A percentile compares a stretch with the other conserved stretches of the same genome.
Evolutionary conservation across 1,139 yeast genomes (phyloP).

Genomic region (Candida pseudoviswanathii): DNA sequence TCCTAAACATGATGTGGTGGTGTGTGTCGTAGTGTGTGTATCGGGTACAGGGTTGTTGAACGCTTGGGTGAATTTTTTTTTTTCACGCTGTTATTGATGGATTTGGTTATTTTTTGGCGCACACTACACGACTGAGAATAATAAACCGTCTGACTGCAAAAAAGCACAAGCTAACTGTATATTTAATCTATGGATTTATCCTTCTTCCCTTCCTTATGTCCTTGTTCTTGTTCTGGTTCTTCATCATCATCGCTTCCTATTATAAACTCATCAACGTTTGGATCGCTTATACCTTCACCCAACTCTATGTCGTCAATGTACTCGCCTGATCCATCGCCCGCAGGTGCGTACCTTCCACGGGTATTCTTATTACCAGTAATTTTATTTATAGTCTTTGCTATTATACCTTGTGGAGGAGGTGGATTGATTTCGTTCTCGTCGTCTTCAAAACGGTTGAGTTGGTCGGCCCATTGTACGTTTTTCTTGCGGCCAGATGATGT

Average conservation of each 20-base stretch:
- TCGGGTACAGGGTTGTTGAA: neutral
- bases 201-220: neutral
- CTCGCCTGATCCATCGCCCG: slow-evolving; percentile 20
- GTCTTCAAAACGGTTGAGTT: slow-evolving; percentile 39
- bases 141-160: neutral
- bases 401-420: slow-evolving; percentile 26
- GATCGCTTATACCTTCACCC: slow-evolving; percentile 26
- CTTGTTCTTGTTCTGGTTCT: neutral
- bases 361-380: slow-evolving; percentile 29
- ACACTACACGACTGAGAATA: neutral
- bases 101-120: neutral
- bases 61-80: neutral
- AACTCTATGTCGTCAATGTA: slow-evolving; percentile 40
- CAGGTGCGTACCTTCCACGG: slow-evolving; percentile 31
- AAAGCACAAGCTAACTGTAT: neutral
- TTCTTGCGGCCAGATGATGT: slow-evolving; percentile 42
- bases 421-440: slow-evolving; percentile 24
- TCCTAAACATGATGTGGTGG: slow-evolving; percentile 24
- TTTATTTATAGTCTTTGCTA: slow-evolving; percentile 43
- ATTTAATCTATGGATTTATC: neutral
- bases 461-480: slow-evolving; percentile 63
- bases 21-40: neutral
- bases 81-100: neutral
- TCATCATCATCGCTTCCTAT: slow-evolving; percentile 53
- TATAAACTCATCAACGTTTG: slow-evolving; percentile 27